phyloP scores from a whole-genome alignment of 2,329 filamentous ascomycete genomes.

The Aspergillus unguis region DNA sequence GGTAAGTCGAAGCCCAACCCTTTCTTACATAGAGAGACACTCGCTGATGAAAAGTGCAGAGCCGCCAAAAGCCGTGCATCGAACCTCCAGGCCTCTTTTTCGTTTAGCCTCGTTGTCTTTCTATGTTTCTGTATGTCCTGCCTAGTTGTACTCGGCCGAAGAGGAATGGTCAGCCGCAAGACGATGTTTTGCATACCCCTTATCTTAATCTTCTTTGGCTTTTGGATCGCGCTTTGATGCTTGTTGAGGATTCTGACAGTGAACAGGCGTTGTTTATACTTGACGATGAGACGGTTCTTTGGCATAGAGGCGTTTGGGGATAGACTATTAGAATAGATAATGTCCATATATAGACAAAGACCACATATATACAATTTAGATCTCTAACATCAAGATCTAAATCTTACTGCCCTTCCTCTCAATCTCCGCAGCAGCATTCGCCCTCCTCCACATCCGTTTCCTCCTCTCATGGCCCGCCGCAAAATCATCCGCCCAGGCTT shows the following conservation, averaged over 20 bases:
- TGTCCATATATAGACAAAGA: background rate
- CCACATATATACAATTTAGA: background rate
- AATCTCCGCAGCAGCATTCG: slow-evolving; percentile 40
- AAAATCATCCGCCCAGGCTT: slow-evolving; percentile 45
- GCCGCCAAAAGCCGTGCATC: slow-evolving; percentile 7
- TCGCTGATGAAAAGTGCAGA: slow-evolving; percentile 1
- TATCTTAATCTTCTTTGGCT: background rate
- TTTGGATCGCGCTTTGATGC: background rate
- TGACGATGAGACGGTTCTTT: too few species aligned
- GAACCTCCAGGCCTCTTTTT: background rate
- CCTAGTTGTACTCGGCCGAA: slow-evolving; percentile 7
- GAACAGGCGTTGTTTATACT: too few species aligned
- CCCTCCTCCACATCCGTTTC: slow-evolving; percentile 56
- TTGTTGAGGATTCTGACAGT: background rate
- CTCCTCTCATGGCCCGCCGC: slow-evolving; percentile 54
- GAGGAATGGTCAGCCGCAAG: slow-evolving; percentile 4
- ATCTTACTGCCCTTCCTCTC: background rate
- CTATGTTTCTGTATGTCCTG: slow-evolving; percentile 19
- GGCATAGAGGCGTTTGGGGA: too few species aligned
- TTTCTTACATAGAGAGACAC: background rate
- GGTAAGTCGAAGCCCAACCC: slow-evolving; percentile 8
- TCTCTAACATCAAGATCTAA: background rate
- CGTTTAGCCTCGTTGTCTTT: slow-evolving; percentile 2
- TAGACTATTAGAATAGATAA: background rate
- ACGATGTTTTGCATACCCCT: background rate